phyloP scores from a whole-genome alignment of 2,329 filamentous ascomycete species.

The Paecilomyces fulvus region DNA sequence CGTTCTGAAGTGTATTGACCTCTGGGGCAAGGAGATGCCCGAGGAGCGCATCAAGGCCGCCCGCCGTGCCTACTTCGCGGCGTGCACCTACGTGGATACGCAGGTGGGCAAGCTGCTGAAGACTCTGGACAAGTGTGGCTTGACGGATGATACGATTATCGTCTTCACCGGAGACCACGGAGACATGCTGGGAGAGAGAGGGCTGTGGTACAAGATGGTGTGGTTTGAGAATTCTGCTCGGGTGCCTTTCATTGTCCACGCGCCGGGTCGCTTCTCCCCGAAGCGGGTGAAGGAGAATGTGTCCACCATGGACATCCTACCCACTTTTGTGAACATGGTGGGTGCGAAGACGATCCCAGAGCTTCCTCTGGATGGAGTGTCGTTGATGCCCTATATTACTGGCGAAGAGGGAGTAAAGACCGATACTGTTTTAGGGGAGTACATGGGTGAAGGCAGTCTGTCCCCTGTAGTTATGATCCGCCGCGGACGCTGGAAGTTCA shows the following conservation, averaged over 20 bases:
- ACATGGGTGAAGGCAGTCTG: constrained; percentile 87
- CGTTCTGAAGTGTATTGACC: constrained; percentile 74
- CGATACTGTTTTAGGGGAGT: constrained; percentile 89
- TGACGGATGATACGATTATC: constrained; percentile 80
- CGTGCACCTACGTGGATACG: constrained; percentile 89
- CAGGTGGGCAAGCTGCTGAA: constrained; percentile 76
- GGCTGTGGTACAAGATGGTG: constrained; percentile 94
- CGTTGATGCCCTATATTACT: constrained; percentile 66
- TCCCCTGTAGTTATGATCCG: constrained; percentile 91
- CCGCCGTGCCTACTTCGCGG: constrained; percentile 82
- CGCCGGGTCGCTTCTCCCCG: constrained; percentile 65
- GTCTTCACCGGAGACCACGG: constrained; percentile 92
- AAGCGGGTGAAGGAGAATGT: constrained; percentile 76
- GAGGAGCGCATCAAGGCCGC: constrained; percentile 81
- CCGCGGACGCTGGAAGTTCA: constrained; percentile 82
- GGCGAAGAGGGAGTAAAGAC: constrained; percentile 48
- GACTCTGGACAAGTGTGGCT: constrained; percentile 67
- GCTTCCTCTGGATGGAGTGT: constrained; percentile 79
- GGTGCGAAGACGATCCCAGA: constrained; percentile 59
- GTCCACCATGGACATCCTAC: constrained; percentile 82
- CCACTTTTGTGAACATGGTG: constrained; percentile 77
- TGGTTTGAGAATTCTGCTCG: constrained; percentile 89
- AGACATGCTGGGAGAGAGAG: constrained; percentile 90
- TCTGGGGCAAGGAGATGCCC: constrained; percentile 74
- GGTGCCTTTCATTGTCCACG: constrained; percentile 77